phyloP scores from a whole-genome alignment of 371 early-diverging fungal genomes.

The Mucor mucedo region DNA sequence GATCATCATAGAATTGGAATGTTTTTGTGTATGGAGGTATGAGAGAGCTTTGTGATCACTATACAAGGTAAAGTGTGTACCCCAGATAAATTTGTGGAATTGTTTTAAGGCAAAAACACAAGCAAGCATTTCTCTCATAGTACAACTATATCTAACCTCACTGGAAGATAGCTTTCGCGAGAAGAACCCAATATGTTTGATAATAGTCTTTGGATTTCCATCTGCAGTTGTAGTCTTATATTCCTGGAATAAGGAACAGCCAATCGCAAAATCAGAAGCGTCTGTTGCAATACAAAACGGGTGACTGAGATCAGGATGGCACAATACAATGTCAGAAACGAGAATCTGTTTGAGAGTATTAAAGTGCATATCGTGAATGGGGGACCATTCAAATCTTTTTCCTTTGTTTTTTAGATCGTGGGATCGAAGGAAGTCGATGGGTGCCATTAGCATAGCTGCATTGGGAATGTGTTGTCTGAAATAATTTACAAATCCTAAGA shows the following conservation, averaged over 20 bases:
- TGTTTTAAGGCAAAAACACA: no score
- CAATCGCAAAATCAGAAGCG: slow-evolving; percentile 45
- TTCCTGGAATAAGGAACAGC: slow-evolving; percentile 38
- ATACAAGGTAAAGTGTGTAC: no score
- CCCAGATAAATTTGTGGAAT: no score
- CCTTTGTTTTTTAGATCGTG: neutral
- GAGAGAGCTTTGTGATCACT: no score
- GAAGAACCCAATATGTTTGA: no score
- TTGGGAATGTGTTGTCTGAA: slow-evolving; percentile 28
- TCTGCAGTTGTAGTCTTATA: neutral
- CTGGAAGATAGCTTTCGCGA: no score
- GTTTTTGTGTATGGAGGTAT: no score
- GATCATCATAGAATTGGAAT: no score
- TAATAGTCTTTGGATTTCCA: neutral
- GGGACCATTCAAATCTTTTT: slow-evolving; percentile 16
- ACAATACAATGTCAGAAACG: slow-evolving; percentile 4
- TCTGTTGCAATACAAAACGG: slow-evolving; percentile 23
- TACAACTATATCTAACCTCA: no score
- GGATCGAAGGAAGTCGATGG: slow-evolving; percentile 24
- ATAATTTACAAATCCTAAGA: slow-evolving; percentile 31
- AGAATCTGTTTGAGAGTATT: neutral
- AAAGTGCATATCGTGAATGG: slow-evolving; percentile 14
- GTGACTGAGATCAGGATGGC: slow-evolving; percentile 28
- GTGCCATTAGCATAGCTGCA: slow-evolving; percentile 19
- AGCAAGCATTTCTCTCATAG: no score